These are phyloP conservation scores for Coemansia aciculifera DNA, from an alignment of 192 early-diverging fungal genomes.

Conservation along the genomic window DNA sequence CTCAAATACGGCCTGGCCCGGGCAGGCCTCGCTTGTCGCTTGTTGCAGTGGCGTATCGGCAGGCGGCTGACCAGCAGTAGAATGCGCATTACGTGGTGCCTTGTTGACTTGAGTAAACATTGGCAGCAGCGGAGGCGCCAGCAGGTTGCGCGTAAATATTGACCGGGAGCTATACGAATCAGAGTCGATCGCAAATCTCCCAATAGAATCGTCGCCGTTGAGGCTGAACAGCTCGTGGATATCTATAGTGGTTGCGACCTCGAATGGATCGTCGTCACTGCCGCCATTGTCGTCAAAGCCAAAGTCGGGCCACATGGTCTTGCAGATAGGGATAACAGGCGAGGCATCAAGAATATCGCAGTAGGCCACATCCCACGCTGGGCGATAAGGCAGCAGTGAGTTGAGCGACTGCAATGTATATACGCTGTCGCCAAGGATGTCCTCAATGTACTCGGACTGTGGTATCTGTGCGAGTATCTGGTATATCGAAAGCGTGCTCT, in stretches of 20 bases:
- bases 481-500: constrained; percentile 35
- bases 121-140: constrained; percentile 45
- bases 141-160: constrained; percentile 43
- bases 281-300: constrained; percentile 10
- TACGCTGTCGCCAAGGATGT: constrained; percentile 42
- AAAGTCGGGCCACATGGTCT: constrained; percentile 51
- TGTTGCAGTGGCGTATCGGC: constrained; percentile 43
- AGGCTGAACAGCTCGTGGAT: constrained; percentile 22
- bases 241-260: constrained; percentile 13
- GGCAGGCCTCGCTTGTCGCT: constrained; percentile 41
- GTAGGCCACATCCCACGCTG: constrained; percentile 42
- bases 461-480: constrained; percentile 38
- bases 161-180: constrained; percentile 25
- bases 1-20: constrained; percentile 46
- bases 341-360: constrained; percentile 47
- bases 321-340: constrained; percentile 50
- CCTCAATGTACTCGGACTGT: constrained; percentile 22
- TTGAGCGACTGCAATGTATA: constrained; percentile 34
- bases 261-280: neutral
- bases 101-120: constrained; percentile 53
- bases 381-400: constrained; percentile 28
- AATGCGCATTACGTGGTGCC: constrained; percentile 25
- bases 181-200: constrained; percentile 15
- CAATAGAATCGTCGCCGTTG: constrained; percentile 15
- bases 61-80: constrained; percentile 27